Evolutionary conservation across 2,329 filamentous ascomycete genomes (phyloP), one percentile per base, ranked within the genome.

Genomic region (Rutstroemia sp.): DNA sequence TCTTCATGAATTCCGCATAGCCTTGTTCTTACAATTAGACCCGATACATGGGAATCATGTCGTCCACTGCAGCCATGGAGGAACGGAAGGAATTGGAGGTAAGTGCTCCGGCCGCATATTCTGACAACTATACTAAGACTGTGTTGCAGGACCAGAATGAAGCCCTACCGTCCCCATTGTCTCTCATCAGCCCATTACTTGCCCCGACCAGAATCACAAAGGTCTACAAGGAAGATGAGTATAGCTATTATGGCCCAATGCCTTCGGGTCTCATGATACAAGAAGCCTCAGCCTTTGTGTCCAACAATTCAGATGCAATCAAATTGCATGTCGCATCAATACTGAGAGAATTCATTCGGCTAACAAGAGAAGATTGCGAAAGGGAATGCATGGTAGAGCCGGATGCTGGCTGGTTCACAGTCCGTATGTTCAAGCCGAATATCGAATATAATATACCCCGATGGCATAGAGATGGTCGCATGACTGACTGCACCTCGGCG

Each of bases 391-490:
- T 38, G 7, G 30, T 48, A 14, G 5, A n/a, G 4, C 42, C 49
- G 0, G 23, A 52, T n/a, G 42, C 55, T 7, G 9, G 45, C 4
- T 57, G 55, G 55, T 48, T 57, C 5, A n/a, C 46, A 1, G 50
- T 57, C 0, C 45, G 38, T 7, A 48, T 57, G 50, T 48, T 37
- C 7, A 34, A 38, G 5, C 52, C 38, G 16, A 54, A 39, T 9
- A 12, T 21, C 7, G 34, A 42, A 8, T 57, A 27, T 4, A 16
- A 3, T 4, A 54, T 27, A 3, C 44, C 50, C 5, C 18, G 55
- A 14, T 57, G 55, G 55, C 49, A 57, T 18, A 23, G 55, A 21
- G 55, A 57, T 5, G 55, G 55, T 1, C 27, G 34, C 7, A 57
- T 57, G 55, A 37, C 37, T n/a, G 44, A 42, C 16, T 55, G 53